These are phyloP conservation scores for Claviceps africana DNA, from an alignment of 2,329 filamentous ascomycete species.

Conservation along the genomic window DNA sequence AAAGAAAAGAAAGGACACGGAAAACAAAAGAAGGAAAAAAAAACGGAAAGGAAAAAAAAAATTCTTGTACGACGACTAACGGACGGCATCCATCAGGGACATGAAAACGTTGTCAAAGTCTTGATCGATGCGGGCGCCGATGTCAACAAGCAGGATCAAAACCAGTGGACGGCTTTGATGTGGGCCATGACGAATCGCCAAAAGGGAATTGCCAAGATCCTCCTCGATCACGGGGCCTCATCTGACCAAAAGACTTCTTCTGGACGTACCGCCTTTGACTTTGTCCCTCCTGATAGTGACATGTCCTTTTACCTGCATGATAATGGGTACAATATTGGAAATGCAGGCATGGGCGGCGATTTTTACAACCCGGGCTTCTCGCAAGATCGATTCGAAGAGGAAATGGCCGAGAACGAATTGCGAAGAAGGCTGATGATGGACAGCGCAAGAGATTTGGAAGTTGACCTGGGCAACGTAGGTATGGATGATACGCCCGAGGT, in stretches of 20 bases:
- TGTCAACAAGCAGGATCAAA: slow-evolving; percentile 87
- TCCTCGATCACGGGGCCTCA: slow-evolving; percentile 89
- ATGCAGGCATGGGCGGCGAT: slow-evolving; percentile 66
- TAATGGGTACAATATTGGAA: slow-evolving; percentile 83
- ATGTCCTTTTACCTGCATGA: slow-evolving; percentile 92
- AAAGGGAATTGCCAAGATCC: slow-evolving; percentile 83
- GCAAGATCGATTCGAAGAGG: slow-evolving; percentile 89
- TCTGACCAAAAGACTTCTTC: slow-evolving; percentile 90
- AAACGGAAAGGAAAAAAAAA: not conserved
- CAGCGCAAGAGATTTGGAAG: slow-evolving; percentile 89
- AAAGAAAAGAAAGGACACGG: not conserved
- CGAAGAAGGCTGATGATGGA: slow-evolving; percentile 98
- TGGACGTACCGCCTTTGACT: slow-evolving; percentile 88
- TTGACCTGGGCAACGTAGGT: slow-evolving; percentile 87
- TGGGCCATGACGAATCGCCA: slow-evolving; percentile 99
- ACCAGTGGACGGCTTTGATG: slow-evolving; percentile 96
- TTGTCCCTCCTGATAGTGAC: slow-evolving; percentile 87
- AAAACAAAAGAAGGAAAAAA: not conserved
- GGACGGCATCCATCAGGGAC: slow-evolving; percentile 41
- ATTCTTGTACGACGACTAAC: not conserved
- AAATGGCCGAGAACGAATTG: slow-evolving; percentile 93
- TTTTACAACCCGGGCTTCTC: slow-evolving; percentile 89
- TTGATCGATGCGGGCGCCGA: slow-evolving; percentile 75
- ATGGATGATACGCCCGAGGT: slow-evolving; percentile 93
- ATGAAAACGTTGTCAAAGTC: slow-evolving; percentile 73